phyloP scores from a whole-genome alignment of 345 rosid genomes.

The Lagerstroemia speciosa region DNA sequence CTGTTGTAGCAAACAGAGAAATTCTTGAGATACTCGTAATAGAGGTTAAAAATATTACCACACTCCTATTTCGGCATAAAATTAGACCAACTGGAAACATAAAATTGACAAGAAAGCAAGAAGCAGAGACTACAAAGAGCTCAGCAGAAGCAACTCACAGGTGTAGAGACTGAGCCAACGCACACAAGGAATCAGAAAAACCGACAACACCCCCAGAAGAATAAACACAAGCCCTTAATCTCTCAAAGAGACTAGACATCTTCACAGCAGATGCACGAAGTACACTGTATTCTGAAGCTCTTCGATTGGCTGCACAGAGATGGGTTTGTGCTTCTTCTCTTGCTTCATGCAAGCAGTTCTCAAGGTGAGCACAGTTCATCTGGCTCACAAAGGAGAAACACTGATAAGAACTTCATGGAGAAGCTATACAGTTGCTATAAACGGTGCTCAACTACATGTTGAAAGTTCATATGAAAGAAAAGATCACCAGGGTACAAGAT shows the following conservation, averaged over 20 bases:
- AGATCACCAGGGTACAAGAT: not conserved
- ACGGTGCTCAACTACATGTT: not conserved
- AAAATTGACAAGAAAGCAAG: no score
- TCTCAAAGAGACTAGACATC: constrained; percentile 75
- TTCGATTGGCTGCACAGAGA: constrained; percentile 89
- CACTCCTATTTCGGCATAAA: not conserved
- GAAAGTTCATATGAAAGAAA: not conserved
- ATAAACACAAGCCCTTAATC: constrained; percentile 58
- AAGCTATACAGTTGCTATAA: not conserved
- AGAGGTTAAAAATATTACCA: no score
- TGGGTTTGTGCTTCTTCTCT: constrained; percentile 97
- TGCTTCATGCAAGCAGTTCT: constrained; percentile 95
- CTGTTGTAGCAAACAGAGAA: no score
- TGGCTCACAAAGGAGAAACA: constrained; percentile 17
- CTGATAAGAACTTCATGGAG: not conserved
- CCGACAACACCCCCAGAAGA: constrained; percentile 53
- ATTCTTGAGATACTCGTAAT: no score
- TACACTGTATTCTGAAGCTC: constrained; percentile 75
- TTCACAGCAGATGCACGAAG: constrained; percentile 86
- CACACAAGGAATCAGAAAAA: constrained; percentile 66
- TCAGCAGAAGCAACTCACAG: constrained; percentile 48
- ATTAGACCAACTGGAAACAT: no score
- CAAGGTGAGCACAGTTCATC: constrained; percentile 98
- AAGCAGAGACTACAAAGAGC: no score
- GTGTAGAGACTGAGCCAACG: constrained; percentile 81